phyloP scores from a whole-genome alignment of 179 eudicot species.

The Nepenthes alata region DNA sequence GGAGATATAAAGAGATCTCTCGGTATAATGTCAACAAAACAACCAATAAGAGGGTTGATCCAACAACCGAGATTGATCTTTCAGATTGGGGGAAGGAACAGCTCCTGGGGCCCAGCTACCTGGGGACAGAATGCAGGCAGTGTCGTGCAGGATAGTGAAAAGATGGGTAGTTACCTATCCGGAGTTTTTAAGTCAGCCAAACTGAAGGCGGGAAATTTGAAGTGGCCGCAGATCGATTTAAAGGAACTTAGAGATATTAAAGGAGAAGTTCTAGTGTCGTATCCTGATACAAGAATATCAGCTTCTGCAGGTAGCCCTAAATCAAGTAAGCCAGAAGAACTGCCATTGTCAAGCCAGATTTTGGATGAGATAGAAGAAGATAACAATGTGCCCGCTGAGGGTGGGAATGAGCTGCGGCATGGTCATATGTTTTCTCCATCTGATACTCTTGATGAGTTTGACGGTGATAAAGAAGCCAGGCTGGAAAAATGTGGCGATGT shows the following conservation, averaged over 20 bases:
- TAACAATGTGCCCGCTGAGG: neutral
- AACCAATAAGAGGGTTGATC: conserved; percentile 44
- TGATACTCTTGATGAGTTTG: conserved; percentile 50
- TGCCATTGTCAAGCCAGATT: conserved; percentile 38
- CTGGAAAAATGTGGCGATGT: conserved; percentile 44
- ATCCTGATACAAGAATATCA: neutral
- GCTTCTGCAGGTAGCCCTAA: conserved; percentile 10
- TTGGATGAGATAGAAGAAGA: conserved; percentile 18
- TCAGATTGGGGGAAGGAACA: conserved; percentile 22
- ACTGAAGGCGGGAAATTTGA: conserved; percentile 27
- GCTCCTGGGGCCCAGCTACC: conserved; percentile 46
- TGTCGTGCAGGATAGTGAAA: conserved; percentile 25
- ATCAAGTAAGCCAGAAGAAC: conserved; percentile 24
- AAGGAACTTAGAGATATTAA: conserved; percentile 7
- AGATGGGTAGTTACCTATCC: conserved; percentile 36
- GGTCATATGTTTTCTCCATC: conserved; percentile 11
- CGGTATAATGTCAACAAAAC: conserved; percentile 45
- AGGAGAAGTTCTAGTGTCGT: conserved; percentile 10
- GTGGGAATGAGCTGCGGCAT: too few relatives aligned
- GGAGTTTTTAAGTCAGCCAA: conserved; percentile 53
- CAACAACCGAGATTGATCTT: conserved; percentile 29
- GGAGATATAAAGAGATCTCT: conserved; percentile 49
- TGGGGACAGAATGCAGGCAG: conserved; percentile 30
- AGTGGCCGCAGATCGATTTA: conserved; percentile 20
- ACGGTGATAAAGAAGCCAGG: conserved; percentile 62